Base-by-base conservation (phyloP, 1,284 basidiomycete species). In the Fomitopsis schrenkii region DNA sequence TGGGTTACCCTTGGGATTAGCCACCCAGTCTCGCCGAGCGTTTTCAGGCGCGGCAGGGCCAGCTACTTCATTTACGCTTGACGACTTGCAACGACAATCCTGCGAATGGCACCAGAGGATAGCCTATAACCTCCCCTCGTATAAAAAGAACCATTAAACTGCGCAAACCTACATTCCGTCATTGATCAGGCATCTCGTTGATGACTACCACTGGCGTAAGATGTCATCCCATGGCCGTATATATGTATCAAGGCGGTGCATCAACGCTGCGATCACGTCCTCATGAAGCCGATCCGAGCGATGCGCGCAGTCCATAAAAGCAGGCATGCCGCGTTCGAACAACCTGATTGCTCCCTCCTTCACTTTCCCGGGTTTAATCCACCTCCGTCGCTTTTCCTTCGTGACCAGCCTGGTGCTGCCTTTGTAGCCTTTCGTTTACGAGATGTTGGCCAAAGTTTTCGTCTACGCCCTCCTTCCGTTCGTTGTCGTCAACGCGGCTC, bases 381-480 rank as follows among this genome's bases (percentile, higher is more conserved):
- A 62, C 35, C 57, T 64, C 60, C 26, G 57, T 63, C 46, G 57
- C 54, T 33, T 48, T 61, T 28, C 62, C 46, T 57, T 57, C n/a
- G 52, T 58, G 44, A 55, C 36, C 64, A 66, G 67, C 67, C 67
- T 58, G 67, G 67, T 66, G 67, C 67, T 68, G 64, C 45, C 54
- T 22, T 28, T 64, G 58, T 55, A 19, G 19, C 53, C 28, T 57
- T 55, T 53, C 14, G 15, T 38, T 63, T 57, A 40, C 58, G 63
- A 66, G 58, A 66, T 67, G 64, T 56, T 59, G 61, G 58, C 66
- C 62, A 67, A 67, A 57, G 59, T 59, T 46, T 57, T 62, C 44
- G 57, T 66, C 30, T 57, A 63, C 54, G 66, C 63, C 36, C 62
- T 67, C 56, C 55, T 65, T 40, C 48, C 66, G 48, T 26, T 64